Evolutionary conservation across 768 basidiomycete genomes (phyloP), one percentile per base, ranked within the genome.

Genomic region (Auricularia cornea): DNA sequence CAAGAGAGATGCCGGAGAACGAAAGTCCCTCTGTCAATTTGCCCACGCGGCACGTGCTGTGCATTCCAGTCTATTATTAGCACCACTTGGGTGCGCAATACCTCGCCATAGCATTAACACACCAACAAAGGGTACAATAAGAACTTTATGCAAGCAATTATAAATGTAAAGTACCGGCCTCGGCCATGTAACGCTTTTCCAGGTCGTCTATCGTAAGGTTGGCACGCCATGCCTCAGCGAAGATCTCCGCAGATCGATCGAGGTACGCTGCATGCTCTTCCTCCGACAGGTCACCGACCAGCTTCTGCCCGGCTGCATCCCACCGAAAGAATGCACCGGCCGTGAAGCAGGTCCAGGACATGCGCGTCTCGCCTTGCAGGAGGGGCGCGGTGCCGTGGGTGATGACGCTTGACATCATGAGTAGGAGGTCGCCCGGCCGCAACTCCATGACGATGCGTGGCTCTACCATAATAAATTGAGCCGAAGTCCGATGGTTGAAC

Each of bases 401-500:
- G 5, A 75, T 30, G 2, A 68, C 66, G 0, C 70, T 72, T 0
- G 74, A 74, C 0, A 73, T 75, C 31, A 76, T 68, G 29, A 73
- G 59, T 20, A 75, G 70, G 3, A 66, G 65, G 1, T 70, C 51
- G 29, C 69, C 70, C 10, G 67, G 63, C 0, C 69, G 70, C 41
- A 72, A 75, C 59, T 71, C 70, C 3, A 72, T 62, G 3, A 74
- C 57, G 0, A 75, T 63, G 18, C 69, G 65, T 0, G 72, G 52
- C 30, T 73, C 72, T 66, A 70, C 72, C 0, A 79, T 52, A 0
- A 77, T 63, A 0, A 78, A 54, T 56, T 78, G 75, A 1, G 75
- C 76, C 10, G 76, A 72, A 28, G 59, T 67, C 3, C 3, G 67
- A 1, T 59, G 66, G 57, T 77, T 67, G 61, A 72, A 78, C 1